A percentile compares a stretch with the other conserved stretches of the same genome.
Conservation (phyloP, 805 yeast genomes). For the Myxozyma melibiosi region DNA sequence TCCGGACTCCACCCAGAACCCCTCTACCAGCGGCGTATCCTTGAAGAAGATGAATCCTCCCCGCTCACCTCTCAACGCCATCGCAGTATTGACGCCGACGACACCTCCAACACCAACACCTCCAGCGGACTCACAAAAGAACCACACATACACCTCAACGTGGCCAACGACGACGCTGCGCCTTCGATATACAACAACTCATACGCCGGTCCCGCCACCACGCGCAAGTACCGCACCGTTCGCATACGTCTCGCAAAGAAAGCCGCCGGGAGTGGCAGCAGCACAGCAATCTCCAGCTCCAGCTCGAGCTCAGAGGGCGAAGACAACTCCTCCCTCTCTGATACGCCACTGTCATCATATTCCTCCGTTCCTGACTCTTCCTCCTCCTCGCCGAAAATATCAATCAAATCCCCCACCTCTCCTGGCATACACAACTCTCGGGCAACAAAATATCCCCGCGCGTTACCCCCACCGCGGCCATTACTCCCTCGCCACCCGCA, state of each 20-base stretch:
- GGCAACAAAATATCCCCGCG: constrained; percentile 23
- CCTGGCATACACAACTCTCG: constrained; percentile 15
- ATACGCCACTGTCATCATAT: neutral
- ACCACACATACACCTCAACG: constrained; percentile 10
- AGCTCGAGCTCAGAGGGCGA: constrained; percentile 4
- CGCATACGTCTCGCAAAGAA: constrained; percentile 17
- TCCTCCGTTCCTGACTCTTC: neutral
- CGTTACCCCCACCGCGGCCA: constrained; percentile 29
- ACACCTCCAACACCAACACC: no score
- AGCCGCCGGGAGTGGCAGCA: neutral
- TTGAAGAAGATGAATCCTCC: constrained; percentile 16
- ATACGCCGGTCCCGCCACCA: constrained; percentile 1
- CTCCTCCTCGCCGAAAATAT: neutral
- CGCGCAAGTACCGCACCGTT: constrained; percentile 11
- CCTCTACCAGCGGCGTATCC: neutral
- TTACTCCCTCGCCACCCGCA: constrained; percentile 29
- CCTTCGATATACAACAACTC: constrained; percentile 19
- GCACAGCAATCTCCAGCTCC: constrained; percentile 3
- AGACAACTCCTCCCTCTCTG: neutral
- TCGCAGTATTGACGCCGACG: no score
- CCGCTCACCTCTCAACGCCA: no score
- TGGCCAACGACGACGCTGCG: neutral
- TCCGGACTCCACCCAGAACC: neutral
- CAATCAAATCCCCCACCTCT: constrained; percentile 29
- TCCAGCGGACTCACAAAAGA: neutral